Evolutionary conservation across 2,329 filamentous ascomycete genomes (phyloP).

Genomic region (Penicillium sp.): DNA sequence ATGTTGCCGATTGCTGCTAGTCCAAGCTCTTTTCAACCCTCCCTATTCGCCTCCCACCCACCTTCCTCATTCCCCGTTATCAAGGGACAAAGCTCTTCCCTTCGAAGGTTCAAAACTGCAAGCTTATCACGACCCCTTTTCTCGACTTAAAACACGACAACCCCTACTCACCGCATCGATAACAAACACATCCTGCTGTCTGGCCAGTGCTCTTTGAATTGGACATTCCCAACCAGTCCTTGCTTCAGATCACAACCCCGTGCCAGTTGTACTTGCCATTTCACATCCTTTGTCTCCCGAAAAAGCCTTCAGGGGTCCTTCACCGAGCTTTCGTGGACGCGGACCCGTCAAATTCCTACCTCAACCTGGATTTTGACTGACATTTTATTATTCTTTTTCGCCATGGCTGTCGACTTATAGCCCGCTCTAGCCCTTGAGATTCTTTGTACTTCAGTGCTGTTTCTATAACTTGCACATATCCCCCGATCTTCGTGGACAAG

Average conservation of each 20-base stretch:
- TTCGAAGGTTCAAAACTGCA: slow-evolving; percentile 10
- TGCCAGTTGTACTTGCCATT: slow-evolving; percentile 9
- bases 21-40: background rate
- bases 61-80: background rate
- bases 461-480: slow-evolving; percentile 7
- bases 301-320: slow-evolving; percentile 11
- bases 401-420: slow-evolving; percentile 35
- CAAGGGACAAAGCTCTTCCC: background rate
- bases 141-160: slow-evolving; percentile 6
- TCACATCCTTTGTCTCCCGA: slow-evolving; percentile 10
- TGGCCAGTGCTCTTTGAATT: slow-evolving; percentile 3
- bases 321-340: slow-evolving; percentile 14
- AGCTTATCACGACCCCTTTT: slow-evolving; percentile 16
- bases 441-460: slow-evolving; percentile 26
- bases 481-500: background rate
- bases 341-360: slow-evolving; percentile 11
- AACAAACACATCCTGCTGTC: slow-evolving; percentile 9
- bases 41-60: slow-evolving; percentile 16
- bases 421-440: slow-evolving; percentile 11
- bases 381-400: slow-evolving; percentile 19
- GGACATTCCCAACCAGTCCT: slow-evolving; percentile 12
- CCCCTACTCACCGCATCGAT: slow-evolving; percentile 23
- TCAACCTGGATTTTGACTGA: slow-evolving; percentile 18
- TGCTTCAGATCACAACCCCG: slow-evolving; percentile 7
- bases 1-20: slow-evolving; percentile 11